Percentiles rank a stretch among this genome's conserved stretches.
These are phyloP conservation scores for Candida sanyaensis DNA, from an alignment of 1,139 yeast genomes.

Conservation along the genomic window DNA sequence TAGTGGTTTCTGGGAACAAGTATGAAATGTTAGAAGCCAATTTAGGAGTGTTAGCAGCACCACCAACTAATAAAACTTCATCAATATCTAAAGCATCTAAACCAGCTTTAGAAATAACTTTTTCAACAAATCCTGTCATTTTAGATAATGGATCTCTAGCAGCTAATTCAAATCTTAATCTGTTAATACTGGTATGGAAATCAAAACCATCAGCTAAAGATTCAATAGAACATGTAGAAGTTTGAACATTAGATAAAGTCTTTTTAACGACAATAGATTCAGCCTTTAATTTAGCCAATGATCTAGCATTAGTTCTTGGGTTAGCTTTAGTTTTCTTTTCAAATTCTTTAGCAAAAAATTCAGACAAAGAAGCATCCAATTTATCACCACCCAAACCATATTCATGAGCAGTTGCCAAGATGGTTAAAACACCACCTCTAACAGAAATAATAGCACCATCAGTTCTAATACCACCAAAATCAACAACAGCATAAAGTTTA, in stretches of 20 bases:
- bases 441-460: slow-evolving; percentile 94
- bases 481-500: slow-evolving; percentile 88
- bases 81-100: slow-evolving; percentile 85
- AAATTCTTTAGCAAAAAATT: slow-evolving; percentile 89
- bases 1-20: slow-evolving; percentile 81
- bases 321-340: slow-evolving; percentile 83
- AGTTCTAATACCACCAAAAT: slow-evolving; percentile 95
- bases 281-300: slow-evolving; percentile 83
- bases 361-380: slow-evolving; percentile 79
- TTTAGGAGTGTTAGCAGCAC: slow-evolving; percentile 91
- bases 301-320: slow-evolving; percentile 80
- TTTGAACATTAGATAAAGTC: slow-evolving; percentile 86
- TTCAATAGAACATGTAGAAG: slow-evolving; percentile 92
- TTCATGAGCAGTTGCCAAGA: slow-evolving; percentile 85
- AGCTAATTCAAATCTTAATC: slow-evolving; percentile 89
- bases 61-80: slow-evolving; percentile 92
- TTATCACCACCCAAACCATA: slow-evolving; percentile 83
- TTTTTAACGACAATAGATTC: slow-evolving; percentile 87
- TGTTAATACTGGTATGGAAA: slow-evolving; percentile 89
- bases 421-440: slow-evolving; percentile 91
- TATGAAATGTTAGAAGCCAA: slow-evolving; percentile 72
- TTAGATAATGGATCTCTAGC: slow-evolving; percentile 77
- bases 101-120: slow-evolving; percentile 77
- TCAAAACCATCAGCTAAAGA: slow-evolving; percentile 93
- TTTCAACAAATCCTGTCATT: slow-evolving; percentile 76